phyloP scores from a whole-genome alignment of 768 basidiomycete species.

The Xerocomus brunneocitrinus region DNA sequence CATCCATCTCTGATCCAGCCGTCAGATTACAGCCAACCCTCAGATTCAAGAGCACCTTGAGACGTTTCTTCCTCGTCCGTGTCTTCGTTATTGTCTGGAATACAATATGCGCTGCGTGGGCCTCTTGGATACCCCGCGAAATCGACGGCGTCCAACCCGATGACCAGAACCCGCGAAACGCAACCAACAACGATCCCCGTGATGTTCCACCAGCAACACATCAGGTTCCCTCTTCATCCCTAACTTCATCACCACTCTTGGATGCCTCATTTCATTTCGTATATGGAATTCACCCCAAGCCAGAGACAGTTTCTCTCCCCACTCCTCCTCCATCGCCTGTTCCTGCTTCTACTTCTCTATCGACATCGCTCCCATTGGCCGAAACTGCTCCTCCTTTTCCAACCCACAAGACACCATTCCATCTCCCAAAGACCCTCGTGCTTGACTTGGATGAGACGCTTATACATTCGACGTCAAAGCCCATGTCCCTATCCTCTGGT shows the following conservation, averaged over 20 bases:
- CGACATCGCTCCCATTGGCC: conserved; percentile 17
- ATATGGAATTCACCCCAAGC: conserved; percentile 6
- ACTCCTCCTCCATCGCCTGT: conserved; percentile 24
- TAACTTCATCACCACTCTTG: conserved; percentile 19
- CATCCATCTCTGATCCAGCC: conserved; percentile 29
- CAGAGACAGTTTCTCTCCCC: conserved; percentile 19
- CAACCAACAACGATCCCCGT: conserved; percentile 12
- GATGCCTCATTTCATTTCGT: conserved; percentile 12
- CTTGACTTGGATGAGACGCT: conserved; percentile 98
- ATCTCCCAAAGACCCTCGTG: conserved; percentile 88
- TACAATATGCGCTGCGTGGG: conserved; percentile 58
- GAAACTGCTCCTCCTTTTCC: conserved; percentile 39
- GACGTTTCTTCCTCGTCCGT: conserved; percentile 67
- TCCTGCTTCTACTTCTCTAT: conserved; percentile 7
- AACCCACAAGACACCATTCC: conserved; percentile 63
- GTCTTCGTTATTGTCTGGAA: conserved; percentile 68
- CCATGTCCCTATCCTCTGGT: conserved; percentile 44
- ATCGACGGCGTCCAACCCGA: conserved; percentile 11
- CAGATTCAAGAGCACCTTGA: conserved; percentile 40
- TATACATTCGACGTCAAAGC: conserved; percentile 93
- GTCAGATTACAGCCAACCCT: conserved; percentile 35
- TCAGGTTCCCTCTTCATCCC: conserved; percentile 16
- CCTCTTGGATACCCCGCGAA: conserved; percentile 35
- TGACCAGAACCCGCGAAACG: conserved; percentile 5
- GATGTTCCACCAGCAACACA: conserved; percentile 19